A percentile compares a stretch with the other conserved stretches of the same genome.
Conservation (phyloP, 2,329 filamentous ascomycete genomes). For the Escovopsis weberi region DNA sequence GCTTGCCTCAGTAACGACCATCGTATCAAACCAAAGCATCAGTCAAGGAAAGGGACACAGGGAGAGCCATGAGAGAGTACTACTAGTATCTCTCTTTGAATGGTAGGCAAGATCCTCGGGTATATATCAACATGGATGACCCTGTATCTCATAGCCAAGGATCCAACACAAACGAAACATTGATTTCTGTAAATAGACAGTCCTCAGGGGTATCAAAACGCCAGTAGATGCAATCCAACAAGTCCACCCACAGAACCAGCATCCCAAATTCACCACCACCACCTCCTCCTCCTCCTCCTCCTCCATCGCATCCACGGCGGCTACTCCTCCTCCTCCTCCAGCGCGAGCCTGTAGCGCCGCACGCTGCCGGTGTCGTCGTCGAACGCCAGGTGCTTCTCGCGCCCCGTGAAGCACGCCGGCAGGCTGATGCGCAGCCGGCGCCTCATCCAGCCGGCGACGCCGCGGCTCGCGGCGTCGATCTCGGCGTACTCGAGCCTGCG, state of each 20-base stretch:
- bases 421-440: slow-evolving; percentile 29
- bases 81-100: too few species aligned
- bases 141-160: too few species aligned
- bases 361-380: slow-evolving; percentile 51
- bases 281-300: not conserved
- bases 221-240: too few species aligned
- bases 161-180: too few species aligned
- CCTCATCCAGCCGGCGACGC: slow-evolving; percentile 45
- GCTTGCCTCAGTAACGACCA: too few species aligned
- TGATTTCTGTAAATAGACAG: too few species aligned
- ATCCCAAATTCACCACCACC: not conserved
- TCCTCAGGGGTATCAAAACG: too few species aligned
- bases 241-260: not conserved
- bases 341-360: slow-evolving; percentile 43
- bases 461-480: slow-evolving; percentile 46
- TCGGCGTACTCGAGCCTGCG: slow-evolving; percentile 50
- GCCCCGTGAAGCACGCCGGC: slow-evolving; percentile 45
- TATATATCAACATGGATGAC: too few species aligned
- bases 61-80: too few species aligned
- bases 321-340: slow-evolving; percentile 29
- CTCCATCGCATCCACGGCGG: not conserved
- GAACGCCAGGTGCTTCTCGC: slow-evolving; percentile 36
- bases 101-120: too few species aligned
- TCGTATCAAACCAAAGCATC: too few species aligned
- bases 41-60: too few species aligned